These are phyloP conservation scores for Hordeum pubiflorum DNA, from an alignment of 202 grass and related monocot species.

Conservation along the genomic window DNA sequence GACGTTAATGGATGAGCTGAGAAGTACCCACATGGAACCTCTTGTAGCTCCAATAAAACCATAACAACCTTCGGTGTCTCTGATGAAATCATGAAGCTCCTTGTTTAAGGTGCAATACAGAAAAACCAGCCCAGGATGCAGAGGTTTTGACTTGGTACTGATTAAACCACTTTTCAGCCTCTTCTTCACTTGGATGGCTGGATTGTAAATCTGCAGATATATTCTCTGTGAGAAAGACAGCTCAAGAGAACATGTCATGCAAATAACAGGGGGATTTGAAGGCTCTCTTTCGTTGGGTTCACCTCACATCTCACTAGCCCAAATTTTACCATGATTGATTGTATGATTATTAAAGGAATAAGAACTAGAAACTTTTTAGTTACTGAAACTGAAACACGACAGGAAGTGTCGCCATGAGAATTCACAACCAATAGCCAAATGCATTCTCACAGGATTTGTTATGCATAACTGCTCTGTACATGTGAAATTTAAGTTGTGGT, in stretches of 20 bases:
- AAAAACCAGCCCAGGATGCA: slow-evolving; percentile 72
- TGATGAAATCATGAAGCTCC: slow-evolving; percentile 78
- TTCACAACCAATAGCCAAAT: neutral
- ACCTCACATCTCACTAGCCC: neutral
- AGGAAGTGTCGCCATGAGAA: neutral
- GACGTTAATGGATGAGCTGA: neutral
- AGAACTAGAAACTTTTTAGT: neutral
- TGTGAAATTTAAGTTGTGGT: neutral
- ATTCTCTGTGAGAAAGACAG: slow-evolving; percentile 6
- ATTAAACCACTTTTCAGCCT: slow-evolving; percentile 54
- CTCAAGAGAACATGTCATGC: neutral
- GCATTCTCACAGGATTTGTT: neutral
- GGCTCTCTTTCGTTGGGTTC: neutral
- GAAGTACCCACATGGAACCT: slow-evolving; percentile 48
- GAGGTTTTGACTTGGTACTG: slow-evolving; percentile 54
- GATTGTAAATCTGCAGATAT: slow-evolving; percentile 66
- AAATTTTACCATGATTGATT: neutral
- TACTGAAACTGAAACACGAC: neutral
- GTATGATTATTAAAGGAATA: neutral
- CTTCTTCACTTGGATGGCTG: slow-evolving; percentile 46
- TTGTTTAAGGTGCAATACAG: slow-evolving; percentile 70
- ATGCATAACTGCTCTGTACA: neutral
- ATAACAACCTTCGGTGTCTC: slow-evolving; percentile 56
- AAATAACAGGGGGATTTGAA: neutral
- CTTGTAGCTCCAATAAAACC: slow-evolving; percentile 85